These are phyloP conservation scores for Colletotrichum musicola DNA, from an alignment of 2,329 filamentous ascomycete genomes.

Conservation along the genomic window DNA sequence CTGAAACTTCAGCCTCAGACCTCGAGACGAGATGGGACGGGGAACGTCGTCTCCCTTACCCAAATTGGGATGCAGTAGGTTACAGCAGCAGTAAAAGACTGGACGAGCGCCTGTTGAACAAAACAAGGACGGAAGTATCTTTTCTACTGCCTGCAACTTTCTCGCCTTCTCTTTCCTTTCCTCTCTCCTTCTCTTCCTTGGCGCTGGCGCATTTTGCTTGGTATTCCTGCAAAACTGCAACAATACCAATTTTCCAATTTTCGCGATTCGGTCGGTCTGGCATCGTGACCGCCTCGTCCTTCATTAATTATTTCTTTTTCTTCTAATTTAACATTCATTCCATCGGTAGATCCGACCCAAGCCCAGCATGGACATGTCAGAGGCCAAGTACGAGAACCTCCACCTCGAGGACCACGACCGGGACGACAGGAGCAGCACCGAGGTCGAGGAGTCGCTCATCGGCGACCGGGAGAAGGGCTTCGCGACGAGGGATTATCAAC, in stretches of 20 bases:
- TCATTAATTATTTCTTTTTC: too few species aligned
- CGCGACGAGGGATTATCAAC: neutral
- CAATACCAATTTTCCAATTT: neutral
- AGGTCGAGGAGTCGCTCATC: constrained; percentile 51
- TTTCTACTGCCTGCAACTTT: neutral
- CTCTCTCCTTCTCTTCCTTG: constrained; percentile 23
- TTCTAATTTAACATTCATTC: constrained; percentile 8
- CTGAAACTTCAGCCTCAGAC: constrained; percentile 36
- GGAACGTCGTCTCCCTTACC: neutral
- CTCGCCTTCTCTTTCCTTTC: neutral
- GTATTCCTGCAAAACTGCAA: neutral
- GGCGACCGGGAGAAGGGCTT: constrained; percentile 43
- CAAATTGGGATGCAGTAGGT: neutral
- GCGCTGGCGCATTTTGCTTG: constrained; percentile 35
- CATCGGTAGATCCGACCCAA: neutral
- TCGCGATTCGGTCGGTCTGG: constrained; percentile 4
- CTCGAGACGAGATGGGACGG: constrained; percentile 12
- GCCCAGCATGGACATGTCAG: constrained; percentile 36
- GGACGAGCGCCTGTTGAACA: constrained; percentile 1
- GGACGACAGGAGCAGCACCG: constrained; percentile 48
- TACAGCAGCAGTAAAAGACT: constrained; percentile 2
- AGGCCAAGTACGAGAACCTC: constrained; percentile 43
- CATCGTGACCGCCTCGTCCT: too few species aligned
- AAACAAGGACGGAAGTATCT: constrained; percentile 1
- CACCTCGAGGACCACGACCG: constrained; percentile 44